Conservation (phyloP, 805 yeast species). For the Starmerella sp. region DNA sequence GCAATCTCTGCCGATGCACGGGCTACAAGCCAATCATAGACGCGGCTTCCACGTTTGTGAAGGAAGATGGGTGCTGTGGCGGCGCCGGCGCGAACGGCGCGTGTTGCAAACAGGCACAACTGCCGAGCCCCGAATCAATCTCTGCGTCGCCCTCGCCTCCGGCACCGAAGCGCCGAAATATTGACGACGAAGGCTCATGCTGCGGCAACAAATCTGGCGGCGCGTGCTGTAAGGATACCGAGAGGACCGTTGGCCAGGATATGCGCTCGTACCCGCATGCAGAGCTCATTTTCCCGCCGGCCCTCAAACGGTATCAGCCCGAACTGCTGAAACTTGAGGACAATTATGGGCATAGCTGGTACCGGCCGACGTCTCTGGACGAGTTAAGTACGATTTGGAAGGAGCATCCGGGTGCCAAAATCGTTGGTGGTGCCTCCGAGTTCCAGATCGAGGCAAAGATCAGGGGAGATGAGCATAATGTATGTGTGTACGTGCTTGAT, state of each 20-base stretch:
- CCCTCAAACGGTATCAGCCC: constrained; percentile 27
- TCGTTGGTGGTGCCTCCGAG: constrained; percentile 41
- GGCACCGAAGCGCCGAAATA: not conserved
- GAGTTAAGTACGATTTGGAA: constrained; percentile 31
- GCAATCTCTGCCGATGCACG: constrained; percentile 40
- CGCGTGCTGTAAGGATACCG: not conserved
- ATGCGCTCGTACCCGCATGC: constrained; percentile 33
- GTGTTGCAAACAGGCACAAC: constrained; percentile 11
- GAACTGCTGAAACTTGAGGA: constrained; percentile 29
- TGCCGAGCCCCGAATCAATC: not conserved
- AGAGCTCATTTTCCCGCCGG: constrained; percentile 36
- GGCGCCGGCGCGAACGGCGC: constrained; percentile 11
- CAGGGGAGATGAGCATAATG: constrained; percentile 33
- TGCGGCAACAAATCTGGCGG: not conserved
- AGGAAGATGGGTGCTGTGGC: constrained; percentile 9
- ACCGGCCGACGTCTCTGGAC: constrained; percentile 34
- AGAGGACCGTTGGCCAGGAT: not conserved
- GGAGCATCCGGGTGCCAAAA: constrained; percentile 31
- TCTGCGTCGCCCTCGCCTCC: not conserved
- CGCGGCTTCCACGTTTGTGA: constrained; percentile 36
- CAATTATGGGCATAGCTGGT: constrained; percentile 35
- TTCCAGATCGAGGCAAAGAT: constrained; percentile 39
- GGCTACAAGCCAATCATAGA: constrained; percentile 42
- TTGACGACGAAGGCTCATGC: constrained; percentile 3
- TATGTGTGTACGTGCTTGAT: constrained; percentile 35